Conservation (phyloP, 306 rosid species). For the Betula pendula region DNA sequence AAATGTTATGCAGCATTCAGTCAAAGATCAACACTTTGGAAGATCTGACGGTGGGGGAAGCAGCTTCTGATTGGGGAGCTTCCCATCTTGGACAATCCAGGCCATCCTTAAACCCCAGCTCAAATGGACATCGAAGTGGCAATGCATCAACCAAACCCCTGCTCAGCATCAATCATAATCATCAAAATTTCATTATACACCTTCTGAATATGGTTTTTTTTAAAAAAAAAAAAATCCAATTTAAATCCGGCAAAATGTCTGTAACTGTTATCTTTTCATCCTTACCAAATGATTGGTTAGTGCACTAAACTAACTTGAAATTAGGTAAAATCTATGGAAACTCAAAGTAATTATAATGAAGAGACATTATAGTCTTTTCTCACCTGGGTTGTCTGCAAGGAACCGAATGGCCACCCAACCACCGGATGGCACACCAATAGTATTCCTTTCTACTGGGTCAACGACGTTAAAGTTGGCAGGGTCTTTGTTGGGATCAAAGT, state of each 20-base stretch:
- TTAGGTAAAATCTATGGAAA: no score
- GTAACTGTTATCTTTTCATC: neutral
- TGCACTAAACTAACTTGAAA: neutral
- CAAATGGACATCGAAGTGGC: constrained; percentile 72
- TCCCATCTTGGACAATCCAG: constrained; percentile 80
- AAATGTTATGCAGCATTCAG: neutral
- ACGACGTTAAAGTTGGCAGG: constrained; percentile 54
- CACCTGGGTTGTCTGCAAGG: constrained; percentile 77
- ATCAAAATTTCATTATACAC: neutral
- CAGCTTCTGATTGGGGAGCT: constrained; percentile 74
- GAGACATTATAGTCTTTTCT: no score
- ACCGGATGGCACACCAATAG: constrained; percentile 64
- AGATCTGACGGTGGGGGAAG: constrained; percentile 89
- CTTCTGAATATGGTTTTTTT: neutral
- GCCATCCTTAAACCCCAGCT: constrained; percentile 83
- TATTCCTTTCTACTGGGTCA: constrained; percentile 77
- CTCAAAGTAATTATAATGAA: no score
- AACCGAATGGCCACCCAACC: constrained; percentile 83
- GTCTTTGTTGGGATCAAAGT: constrained; percentile 51
- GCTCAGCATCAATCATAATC: neutral
- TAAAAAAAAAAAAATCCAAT: no score
- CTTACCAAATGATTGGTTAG: neutral
- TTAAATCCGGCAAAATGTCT: no score
- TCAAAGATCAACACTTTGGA: constrained; percentile 59
- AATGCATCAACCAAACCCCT: constrained; percentile 83